A percentile compares a stretch with the other conserved stretches of the same genome.
phyloP scores from a whole-genome alignment of 768 basidiomycete genomes.

The Suillus fuscotomentosus region DNA sequence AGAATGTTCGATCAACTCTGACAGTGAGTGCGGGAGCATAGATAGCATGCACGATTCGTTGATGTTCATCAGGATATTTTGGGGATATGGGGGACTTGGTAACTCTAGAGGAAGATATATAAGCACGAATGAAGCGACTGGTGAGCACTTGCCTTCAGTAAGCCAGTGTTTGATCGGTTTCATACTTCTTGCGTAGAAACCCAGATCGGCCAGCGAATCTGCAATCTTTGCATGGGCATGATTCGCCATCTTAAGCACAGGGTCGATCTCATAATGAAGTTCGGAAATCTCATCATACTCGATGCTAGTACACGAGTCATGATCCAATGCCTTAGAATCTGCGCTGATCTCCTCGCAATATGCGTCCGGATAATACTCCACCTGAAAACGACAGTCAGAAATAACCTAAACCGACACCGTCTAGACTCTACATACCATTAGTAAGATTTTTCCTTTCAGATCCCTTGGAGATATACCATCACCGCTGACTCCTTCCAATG shows the following conservation, averaged over 20 bases:
- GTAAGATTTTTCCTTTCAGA: slow-evolving; percentile 51
- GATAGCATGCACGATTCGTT: slow-evolving; percentile 48
- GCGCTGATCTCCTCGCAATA: neutral
- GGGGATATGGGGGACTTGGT: slow-evolving; percentile 19
- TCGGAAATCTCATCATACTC: slow-evolving; percentile 20
- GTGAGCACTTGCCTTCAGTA: slow-evolving; percentile 28
- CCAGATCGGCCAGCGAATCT: slow-evolving; percentile 51
- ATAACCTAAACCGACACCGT: neutral
- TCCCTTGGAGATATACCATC: slow-evolving; percentile 42
- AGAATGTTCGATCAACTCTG: slow-evolving; percentile 41
- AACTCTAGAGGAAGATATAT: slow-evolving; percentile 8
- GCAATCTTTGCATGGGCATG: slow-evolving; percentile 37
- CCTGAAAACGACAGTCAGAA: slow-evolving; percentile 31
- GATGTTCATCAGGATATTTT: slow-evolving; percentile 58
- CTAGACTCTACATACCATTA: slow-evolving; percentile 55
- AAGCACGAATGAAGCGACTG: neutral
- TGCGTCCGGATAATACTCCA: slow-evolving; percentile 50
- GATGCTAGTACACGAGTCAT: neutral
- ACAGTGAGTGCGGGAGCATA: slow-evolving; percentile 37
- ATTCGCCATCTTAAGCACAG: neutral
- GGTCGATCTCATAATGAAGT: slow-evolving; percentile 14
- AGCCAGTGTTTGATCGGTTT: slow-evolving; percentile 58
- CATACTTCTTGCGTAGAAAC: slow-evolving; percentile 61
- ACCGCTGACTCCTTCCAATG: slow-evolving; percentile 36
- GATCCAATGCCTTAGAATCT: slow-evolving; percentile 8